Evolutionary conservation across 805 yeast species (phyloP).

Genomic region (Nakazawaea pomicola): DNA sequence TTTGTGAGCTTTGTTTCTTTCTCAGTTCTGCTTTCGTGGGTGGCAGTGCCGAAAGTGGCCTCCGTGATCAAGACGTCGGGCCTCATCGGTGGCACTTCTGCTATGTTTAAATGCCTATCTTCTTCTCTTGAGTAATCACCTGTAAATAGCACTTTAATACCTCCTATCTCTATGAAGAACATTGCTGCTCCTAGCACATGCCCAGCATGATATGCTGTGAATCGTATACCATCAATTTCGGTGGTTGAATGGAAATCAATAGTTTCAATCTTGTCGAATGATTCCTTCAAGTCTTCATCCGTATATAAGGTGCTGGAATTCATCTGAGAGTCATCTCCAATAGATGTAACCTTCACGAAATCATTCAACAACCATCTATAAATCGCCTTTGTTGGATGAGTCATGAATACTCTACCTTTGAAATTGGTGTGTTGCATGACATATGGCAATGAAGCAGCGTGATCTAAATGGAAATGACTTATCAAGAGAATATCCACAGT

Average conservation of each 20-base stretch:
- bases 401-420: slow-evolving; percentile 96
- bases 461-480: slow-evolving; percentile 96
- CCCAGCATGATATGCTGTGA: slow-evolving; percentile 99
- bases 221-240: slow-evolving; percentile 89
- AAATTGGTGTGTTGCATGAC: slow-evolving; percentile 96
- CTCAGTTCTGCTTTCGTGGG: slow-evolving; percentile 85
- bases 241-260: slow-evolving; percentile 93
- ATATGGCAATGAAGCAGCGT: slow-evolving; percentile 95
- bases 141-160: slow-evolving; percentile 81
- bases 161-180: slow-evolving; percentile 94
- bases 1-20: slow-evolving; percentile 80
- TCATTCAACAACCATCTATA: slow-evolving; percentile 93
- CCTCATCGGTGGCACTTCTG: slow-evolving; percentile 83
- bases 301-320: slow-evolving; percentile 64
- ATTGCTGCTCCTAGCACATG: slow-evolving; percentile 98
- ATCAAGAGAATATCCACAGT: slow-evolving; percentile 82
- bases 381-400: slow-evolving; percentile 98
- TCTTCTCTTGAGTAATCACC: slow-evolving; percentile 97
- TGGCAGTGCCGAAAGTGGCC: slow-evolving; percentile 96
- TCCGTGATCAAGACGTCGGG: slow-evolving; percentile 93
- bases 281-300: slow-evolving; percentile 82
- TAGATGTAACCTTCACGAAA: slow-evolving; percentile 83
- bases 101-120: slow-evolving; percentile 90
- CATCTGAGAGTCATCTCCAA: slow-evolving; percentile 38
- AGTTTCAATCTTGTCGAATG: slow-evolving; percentile 88